Conservation (phyloP, 371 early-diverging fungal species). For the Rhizopus sp. region DNA sequence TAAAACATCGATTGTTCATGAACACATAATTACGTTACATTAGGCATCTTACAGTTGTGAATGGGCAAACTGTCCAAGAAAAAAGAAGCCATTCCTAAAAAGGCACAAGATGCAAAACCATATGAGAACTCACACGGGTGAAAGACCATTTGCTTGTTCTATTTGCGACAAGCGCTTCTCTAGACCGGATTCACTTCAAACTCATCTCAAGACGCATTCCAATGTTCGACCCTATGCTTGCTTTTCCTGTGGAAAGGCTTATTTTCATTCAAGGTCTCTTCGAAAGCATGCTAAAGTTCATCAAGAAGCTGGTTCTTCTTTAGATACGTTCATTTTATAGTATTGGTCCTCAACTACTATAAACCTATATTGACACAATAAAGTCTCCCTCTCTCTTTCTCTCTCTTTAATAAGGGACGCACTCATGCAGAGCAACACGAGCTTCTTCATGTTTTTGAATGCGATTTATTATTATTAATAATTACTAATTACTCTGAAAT, state of each 20-base stretch:
- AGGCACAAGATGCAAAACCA: constrained; percentile 86
- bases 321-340: no score
- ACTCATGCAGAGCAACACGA: no score
- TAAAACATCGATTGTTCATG: background rate
- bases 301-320: no score
- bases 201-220: constrained; percentile 87
- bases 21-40: background rate
- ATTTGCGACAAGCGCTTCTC: constrained; percentile 78
- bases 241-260: constrained; percentile 71
- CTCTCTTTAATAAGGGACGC: no score
- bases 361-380: no score
- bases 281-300: constrained; percentile 65
- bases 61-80: constrained; percentile 73
- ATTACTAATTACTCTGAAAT: constrained; percentile 10
- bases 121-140: constrained; percentile 80
- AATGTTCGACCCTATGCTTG: constrained; percentile 72
- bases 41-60: constrained; percentile 70
- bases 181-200: constrained; percentile 79
- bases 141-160: constrained; percentile 56
- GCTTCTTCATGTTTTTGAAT: no score
- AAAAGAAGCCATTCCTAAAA: constrained; percentile 73
- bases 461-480: constrained; percentile 1
- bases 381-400: no score
- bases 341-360: no score
- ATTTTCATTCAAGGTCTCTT: constrained; percentile 79